Conservation (phyloP, 768 basidiomycete genomes). For the Leccinum variicolor region DNA sequence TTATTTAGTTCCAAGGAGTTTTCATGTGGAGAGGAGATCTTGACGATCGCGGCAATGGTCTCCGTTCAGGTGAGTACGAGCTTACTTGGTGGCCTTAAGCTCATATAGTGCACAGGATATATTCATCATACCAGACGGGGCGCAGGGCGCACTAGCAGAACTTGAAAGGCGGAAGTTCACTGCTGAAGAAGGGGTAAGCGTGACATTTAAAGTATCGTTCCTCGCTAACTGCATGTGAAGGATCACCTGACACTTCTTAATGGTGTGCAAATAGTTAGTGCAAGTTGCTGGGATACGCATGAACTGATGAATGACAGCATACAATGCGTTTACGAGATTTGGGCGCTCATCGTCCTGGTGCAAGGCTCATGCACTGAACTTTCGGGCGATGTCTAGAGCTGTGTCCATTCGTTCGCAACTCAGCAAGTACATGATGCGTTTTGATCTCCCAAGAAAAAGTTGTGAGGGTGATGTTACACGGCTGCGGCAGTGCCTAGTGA, state of each 20-base stretch:
- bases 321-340: constrained; percentile 87
- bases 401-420: constrained; percentile 94
- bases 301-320: constrained; percentile 49
- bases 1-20: constrained; percentile 82
- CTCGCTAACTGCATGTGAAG: constrained; percentile 36
- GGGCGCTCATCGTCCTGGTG: constrained; percentile 91
- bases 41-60: constrained; percentile 96
- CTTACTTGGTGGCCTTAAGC: background rate
- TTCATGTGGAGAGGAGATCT: constrained; percentile 90
- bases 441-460: constrained; percentile 75
- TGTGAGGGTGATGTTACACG: constrained; percentile 86
- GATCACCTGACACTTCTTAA: constrained; percentile 95
- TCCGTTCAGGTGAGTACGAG: constrained; percentile 68
- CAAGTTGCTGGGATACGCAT: constrained; percentile 1
- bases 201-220: constrained; percentile 3
- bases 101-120: constrained; percentile 56
- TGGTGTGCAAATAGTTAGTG: constrained; percentile 42
- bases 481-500: constrained; percentile 84
- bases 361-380: constrained; percentile 87
- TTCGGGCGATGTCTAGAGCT: constrained; percentile 90
- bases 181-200: constrained; percentile 89
- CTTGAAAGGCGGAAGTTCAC: constrained; percentile 95
- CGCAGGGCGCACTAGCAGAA: constrained; percentile 82
- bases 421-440: constrained; percentile 92
- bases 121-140: constrained; percentile 86